Conservation (phyloP, 176 grass and related monocot genomes). For the Phragmites australis region DNA sequence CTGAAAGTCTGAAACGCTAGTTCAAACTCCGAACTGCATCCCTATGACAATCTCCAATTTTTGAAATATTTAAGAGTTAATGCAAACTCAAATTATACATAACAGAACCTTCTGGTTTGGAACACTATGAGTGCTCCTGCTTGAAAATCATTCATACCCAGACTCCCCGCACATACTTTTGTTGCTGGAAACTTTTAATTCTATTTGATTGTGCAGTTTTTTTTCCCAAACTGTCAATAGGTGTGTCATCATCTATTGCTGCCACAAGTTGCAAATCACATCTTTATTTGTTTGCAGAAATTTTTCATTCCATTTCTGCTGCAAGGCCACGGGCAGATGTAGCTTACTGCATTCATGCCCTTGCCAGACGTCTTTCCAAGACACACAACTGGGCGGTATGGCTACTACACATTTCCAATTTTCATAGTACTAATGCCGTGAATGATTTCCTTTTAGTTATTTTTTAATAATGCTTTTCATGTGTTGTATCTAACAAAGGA, state of each 20-base stretch:
- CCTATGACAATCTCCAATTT: neutral
- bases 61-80: neutral
- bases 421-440: neutral
- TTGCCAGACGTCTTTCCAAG: conserved; percentile 94
- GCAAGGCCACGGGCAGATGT: conserved; percentile 96
- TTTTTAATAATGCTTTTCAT: conserved; percentile 9
- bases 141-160: neutral
- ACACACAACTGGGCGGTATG: conserved; percentile 96
- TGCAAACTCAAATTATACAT: neutral
- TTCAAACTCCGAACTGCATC: neutral
- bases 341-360: conserved; percentile 99
- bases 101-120: neutral
- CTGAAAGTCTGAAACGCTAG: neutral
- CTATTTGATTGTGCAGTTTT: neutral
- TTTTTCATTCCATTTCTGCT: conserved; percentile 94
- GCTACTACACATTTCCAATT: neutral
- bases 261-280: neutral
- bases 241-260: neutral
- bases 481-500: neutral
- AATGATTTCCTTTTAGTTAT: neutral
- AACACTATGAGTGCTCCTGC: neutral
- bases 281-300: conserved; percentile 68
- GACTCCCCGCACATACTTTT: neutral
- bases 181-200: neutral
- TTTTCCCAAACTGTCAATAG: conserved; percentile 6